Evolutionary conservation across 805 yeast genomes (phyloP).

Genomic region (Hanseniaspora singularis): DNA sequence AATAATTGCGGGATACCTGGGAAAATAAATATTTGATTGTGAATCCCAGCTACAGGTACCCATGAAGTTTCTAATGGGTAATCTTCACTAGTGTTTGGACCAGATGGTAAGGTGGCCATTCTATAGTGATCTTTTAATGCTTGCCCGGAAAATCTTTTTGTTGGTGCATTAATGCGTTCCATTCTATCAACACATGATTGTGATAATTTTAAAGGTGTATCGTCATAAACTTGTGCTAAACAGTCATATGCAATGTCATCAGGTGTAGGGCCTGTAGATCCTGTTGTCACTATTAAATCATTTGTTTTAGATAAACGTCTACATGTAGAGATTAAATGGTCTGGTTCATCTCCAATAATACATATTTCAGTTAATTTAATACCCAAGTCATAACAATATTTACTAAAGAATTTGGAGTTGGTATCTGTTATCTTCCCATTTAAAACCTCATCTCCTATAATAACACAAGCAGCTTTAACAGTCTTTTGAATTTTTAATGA

Average conservation of each 20-base stretch:
- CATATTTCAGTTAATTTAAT: slow-evolving; percentile 53
- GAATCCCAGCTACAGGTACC: slow-evolving; percentile 75
- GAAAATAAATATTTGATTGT: slow-evolving; percentile 51
- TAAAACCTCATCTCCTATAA: slow-evolving; percentile 77
- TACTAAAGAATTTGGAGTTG: slow-evolving; percentile 62
- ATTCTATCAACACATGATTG: slow-evolving; percentile 47
- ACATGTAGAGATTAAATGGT: slow-evolving; percentile 48
- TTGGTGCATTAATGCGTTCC: slow-evolving; percentile 36
- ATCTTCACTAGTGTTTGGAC: slow-evolving; percentile 35
- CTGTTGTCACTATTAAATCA: slow-evolving; percentile 55
- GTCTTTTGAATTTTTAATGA: background rate
- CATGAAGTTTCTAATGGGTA: slow-evolving; percentile 47
- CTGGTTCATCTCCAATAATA: slow-evolving; percentile 66
- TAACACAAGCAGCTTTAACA: slow-evolving; percentile 27
- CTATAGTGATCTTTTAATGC: slow-evolving; percentile 52
- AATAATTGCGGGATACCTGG: slow-evolving; percentile 81
- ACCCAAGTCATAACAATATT: slow-evolving; percentile 54
- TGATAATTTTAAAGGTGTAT: slow-evolving; percentile 41
- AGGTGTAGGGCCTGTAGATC: slow-evolving; percentile 75
- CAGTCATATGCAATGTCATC: slow-evolving; percentile 78
- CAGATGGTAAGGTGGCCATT: slow-evolving; percentile 69
- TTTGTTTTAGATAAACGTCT: slow-evolving; percentile 35
- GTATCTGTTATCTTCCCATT: slow-evolving; percentile 77
- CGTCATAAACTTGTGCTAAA: slow-evolving; percentile 49
- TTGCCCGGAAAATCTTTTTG: slow-evolving; percentile 28